phyloP scores from a whole-genome alignment of 2,329 filamentous ascomycete genomes.

The Stemphylium lycopersici region DNA sequence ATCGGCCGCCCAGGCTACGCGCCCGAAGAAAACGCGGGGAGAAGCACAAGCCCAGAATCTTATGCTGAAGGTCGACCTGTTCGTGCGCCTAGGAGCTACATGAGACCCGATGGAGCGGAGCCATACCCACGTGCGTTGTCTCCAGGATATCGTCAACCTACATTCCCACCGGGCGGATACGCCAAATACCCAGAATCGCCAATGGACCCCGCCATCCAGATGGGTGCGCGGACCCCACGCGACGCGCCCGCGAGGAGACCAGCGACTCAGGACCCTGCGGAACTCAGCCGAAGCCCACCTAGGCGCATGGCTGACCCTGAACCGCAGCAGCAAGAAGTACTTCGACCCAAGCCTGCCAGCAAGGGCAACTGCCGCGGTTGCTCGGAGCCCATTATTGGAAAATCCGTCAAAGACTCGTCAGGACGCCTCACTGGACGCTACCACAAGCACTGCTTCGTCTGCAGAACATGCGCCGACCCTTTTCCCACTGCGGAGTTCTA shows the following conservation, averaged over 20 bases:
- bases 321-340: conserved; percentile 23
- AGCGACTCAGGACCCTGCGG: conserved; percentile 19
- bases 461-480: conserved; percentile 78
- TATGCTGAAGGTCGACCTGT: conserved; percentile 28
- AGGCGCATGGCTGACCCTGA: conserved; percentile 20
- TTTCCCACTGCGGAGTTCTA: conserved; percentile 93
- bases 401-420: conserved; percentile 92
- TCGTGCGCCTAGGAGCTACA: conserved; percentile 28
- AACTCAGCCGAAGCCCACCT: conserved; percentile 17
- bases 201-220: conserved; percentile 49
- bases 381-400: conserved; percentile 77
- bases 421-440: conserved; percentile 91
- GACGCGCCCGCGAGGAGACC: conserved; percentile 15
- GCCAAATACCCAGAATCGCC: conserved; percentile 44
- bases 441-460: conserved; percentile 94
- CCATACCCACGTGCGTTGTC: conserved; percentile 29
- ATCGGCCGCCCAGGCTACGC: conserved; percentile 29
- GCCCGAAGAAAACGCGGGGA: conserved; percentile 32
- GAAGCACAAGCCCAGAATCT: conserved; percentile 40
- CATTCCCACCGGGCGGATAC: conserved; percentile 14
- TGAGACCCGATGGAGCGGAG: conserved; percentile 28
- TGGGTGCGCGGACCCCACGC: conserved; percentile 33
- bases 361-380: conserved; percentile 87
- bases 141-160: conserved; percentile 19
- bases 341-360: conserved; percentile 50